Evolutionary conservation across 2,329 filamentous ascomycete species (phyloP), one percentile per base, ranked within the genome.

Genomic region (Colletotrichum australisinense): DNA sequence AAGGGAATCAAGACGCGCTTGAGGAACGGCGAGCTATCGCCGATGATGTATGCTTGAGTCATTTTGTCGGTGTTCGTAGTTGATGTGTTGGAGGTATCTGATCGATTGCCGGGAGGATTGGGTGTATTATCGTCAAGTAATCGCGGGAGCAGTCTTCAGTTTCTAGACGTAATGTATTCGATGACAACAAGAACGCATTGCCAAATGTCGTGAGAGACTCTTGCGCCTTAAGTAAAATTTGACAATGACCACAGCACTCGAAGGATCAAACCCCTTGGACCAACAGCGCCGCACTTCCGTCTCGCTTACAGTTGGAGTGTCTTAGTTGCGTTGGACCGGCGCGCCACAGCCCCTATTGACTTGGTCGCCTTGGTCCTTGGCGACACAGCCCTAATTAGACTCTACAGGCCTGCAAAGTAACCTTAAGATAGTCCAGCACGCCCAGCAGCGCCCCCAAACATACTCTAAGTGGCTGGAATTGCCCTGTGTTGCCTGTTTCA

Each of bases 1-100:
- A 82, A 81, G 9, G 81, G 81, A 35, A 82, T 76, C 66, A 82
- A 67, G 14, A 82, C 77, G 52, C 80, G 78, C 76, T 82, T 82
- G 62, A 80, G 75, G 68, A 82, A 82, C 19, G 81, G 80, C 76
- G 80, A 82, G 53, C 68, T 63, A 56, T 81, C 80, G 76, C 78
- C 79, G 63, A 80, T 64, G 59, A 78, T 67, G 66, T 78, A 79
- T 22, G 76, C 74, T 38, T 66, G 63, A 4, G 76, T 65, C 79
- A 80, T 80, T 49, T 69, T 73, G 64, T 2, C 35, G 30, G 12
- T n/a, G 26, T 11, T 46, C 5, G 32, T 9, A 57, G 5, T 24
- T n/a, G 16, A 24, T 9, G 46, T 11, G 12, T 14, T 57, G 30
- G n/a, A 8, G 14, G 12, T 12, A 24, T 22, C 38, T 42, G 38